Base-by-base conservation (phyloP, 2,329 filamentous ascomycete species). In the Didymella exigua region DNA sequence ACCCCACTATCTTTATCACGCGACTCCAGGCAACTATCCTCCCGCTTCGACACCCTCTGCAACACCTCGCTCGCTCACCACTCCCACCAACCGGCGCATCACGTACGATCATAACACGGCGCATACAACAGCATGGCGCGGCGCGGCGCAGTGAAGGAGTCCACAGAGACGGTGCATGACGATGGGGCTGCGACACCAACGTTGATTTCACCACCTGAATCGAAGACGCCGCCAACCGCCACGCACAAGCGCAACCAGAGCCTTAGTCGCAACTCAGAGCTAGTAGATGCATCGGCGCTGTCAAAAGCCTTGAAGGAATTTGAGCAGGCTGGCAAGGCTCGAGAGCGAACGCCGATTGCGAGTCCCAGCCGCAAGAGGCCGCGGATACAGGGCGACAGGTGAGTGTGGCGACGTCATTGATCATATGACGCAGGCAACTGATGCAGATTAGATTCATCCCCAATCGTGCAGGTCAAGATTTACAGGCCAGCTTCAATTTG, bases 401-500 rank as follows among this genome's bases (percentile, higher is more conserved):
- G 46, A 61, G 61, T 46, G 16, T 9, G 42, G 23, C 33, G n/a
- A 29, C 10, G 26, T 16, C 42, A 16, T 18, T 4, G 27, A 37
- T 26, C 7, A 14, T 3, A 11, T 24, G 29, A 9, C 18, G 29
- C 16, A 30, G 37, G 37, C 24, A 33, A 34, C 42, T 53, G 46
- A 52, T 29, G 46, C 48, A 27, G 52, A 43, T 9, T 71, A 96
- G 95, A 68, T 99, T 99, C 73, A 98, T 99, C 64, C 95, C 95
- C 24, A 96, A 95, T 66, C 86, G 95, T 36, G 89, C 93, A 61
- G 95, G 93, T 5, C 92, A 96, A 75, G 95, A 99, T 75, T 81
- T 98, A 21, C 90, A 93, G 73, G 92, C 93, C 48, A 96, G 92
- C 75, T 98, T 95, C 77, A 96, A 88, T 72, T 80, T 98, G 50